Evolutionary conservation across 441 rosid species (phyloP), one percentile per base, ranked within the genome.

Genomic region (Codiaeum variegatum): DNA sequence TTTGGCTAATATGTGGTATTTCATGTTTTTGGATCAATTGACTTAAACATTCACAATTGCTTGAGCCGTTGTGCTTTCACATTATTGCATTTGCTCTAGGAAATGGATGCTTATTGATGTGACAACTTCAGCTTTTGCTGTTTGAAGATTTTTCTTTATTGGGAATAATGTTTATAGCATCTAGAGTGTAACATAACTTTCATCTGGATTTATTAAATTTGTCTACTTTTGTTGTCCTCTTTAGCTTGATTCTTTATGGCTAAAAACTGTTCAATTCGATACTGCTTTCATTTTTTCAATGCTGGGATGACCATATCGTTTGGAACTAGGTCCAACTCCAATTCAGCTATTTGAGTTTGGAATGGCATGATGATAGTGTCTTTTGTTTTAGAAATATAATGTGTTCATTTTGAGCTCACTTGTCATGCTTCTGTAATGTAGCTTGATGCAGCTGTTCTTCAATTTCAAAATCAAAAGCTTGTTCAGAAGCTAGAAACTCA

Each of bases 401-500:
- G 21, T 49, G 69, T 23, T 69, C 16, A 16, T 59, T 76, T 58
- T 61, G 29, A 47, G 58, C 67, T 75, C 67, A 15, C 6, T 63
- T 52, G 18, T 51, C 62, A 34, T 55, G 31, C 67, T 75, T 44
- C 67, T 46, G 56, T 81, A 61, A 54, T 83, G 77, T 83, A 96
- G 99, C 90, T 84, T 80, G 91, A 87, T 84, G 71, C 92, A 29
- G 82, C 87, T 31, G 97, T 96, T 70, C 88, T 93, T 82, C 97
- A 90, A 78, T 91, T 78, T 79, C 93, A 93, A 81, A 96, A 96
- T 79, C 91, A 89, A 63, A 89, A 96, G 92, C 90, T 96, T 64
- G 75, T 86, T 34, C 93, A 93, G 76, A 92, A 88, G 74, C 70
- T 93, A 79, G 99, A 93, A 82, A 86, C 88, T 66, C 97, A 90